Evolutionary conservation across 2,329 filamentous ascomycete species (phyloP), one percentile per base, ranked within the genome.

Genomic region (Ophioceras dolichostomum): DNA sequence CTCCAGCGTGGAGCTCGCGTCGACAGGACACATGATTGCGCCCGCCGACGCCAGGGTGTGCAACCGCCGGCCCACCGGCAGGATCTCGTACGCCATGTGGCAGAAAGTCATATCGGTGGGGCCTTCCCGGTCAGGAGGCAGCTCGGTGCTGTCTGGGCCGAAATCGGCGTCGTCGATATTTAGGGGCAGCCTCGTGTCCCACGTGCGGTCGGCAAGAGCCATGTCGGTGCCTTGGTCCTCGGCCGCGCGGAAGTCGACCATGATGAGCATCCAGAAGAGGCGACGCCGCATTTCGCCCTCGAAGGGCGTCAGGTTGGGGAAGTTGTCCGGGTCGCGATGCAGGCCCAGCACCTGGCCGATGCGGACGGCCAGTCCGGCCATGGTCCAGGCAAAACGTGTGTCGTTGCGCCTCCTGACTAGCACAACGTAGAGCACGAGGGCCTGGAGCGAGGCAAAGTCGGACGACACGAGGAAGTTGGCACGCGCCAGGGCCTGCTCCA

Each of bases 231-330:
- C 74, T 31, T 74, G 70, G 20, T 76, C 70, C 42, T 78, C 73
- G 4, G 74, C 69, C 0, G 70, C 65, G n/a, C 70, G 63, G 8
- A 72, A 59, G 42, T 83, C 78, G 2, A 80, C 49, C 4, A 75
- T 63, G 31, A 70, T 63, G 2, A 82, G 59, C 16, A 68, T 64
- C 67, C 74, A 79, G 64, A 76, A 82, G 0, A 79, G 50, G 2
- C 77, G 62, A 5, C 77, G 64, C 14, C 76, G 65, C 55, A 79
- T 73, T 47, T 82, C 75, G 6, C 69, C 62, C 33, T 81, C 71
- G 39, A 76, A 80, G 0, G 72, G 68, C 0, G 64, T 64, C 2
- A 81, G 47, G 10, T 69, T 64, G 4, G 54, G 66, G 48, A 68
- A 68, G 36, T 64, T 55, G 3, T 59, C 59, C 12, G 70, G 69